Percentiles rank a stretch among this genome's conserved stretches.
These are phyloP conservation scores for Basidiobolus meristosporus DNA, from an alignment of 371 early-diverging fungal species.

Conservation along the genomic window DNA sequence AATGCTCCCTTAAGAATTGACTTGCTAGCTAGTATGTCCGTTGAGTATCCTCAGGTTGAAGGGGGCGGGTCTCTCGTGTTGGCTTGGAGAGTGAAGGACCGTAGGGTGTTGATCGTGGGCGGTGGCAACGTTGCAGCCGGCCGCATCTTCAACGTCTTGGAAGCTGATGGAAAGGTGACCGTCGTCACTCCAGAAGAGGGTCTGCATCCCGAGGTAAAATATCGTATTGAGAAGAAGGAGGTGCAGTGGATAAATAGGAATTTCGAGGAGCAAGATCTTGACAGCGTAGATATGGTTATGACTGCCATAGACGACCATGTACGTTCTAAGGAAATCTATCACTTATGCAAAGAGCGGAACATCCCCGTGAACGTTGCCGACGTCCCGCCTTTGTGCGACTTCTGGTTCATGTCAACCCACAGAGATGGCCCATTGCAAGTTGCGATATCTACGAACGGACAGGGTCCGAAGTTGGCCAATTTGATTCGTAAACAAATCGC, in stretches of 20 bases:
- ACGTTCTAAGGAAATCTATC: neutral
- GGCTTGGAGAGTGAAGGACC: conserved; percentile 50
- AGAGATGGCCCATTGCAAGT: conserved; percentile 70
- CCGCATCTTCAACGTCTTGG: conserved; percentile 54
- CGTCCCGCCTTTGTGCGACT: conserved; percentile 75
- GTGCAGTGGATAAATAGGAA: conserved; percentile 35
- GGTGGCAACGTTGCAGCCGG: conserved; percentile 66
- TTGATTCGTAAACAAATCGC: conserved; percentile 49
- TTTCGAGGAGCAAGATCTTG: conserved; percentile 33
- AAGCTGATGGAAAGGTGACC: conserved; percentile 60
- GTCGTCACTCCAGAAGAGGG: conserved; percentile 41
- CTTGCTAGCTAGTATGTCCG: too few relatives aligned
- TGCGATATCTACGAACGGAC: conserved; percentile 77
- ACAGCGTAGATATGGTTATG: conserved; percentile 48
- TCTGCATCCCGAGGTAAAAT: conserved; percentile 34
- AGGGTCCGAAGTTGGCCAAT: conserved; percentile 73
- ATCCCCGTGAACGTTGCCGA: conserved; percentile 89
- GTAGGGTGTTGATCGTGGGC: conserved; percentile 62
- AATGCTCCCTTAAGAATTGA: too few relatives aligned
- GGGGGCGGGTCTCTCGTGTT: conserved; percentile 58
- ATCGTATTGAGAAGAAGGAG: conserved; percentile 30
- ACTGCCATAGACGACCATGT: conserved; percentile 33
- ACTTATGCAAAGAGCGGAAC: conserved; percentile 25
- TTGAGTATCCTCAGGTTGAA: conserved; percentile 7
- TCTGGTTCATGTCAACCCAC: conserved; percentile 78